These are phyloP conservation scores for Phytophthora cryptogea DNA, from an alignment of 352 stramenopile genomes.

Conservation along the genomic window DNA sequence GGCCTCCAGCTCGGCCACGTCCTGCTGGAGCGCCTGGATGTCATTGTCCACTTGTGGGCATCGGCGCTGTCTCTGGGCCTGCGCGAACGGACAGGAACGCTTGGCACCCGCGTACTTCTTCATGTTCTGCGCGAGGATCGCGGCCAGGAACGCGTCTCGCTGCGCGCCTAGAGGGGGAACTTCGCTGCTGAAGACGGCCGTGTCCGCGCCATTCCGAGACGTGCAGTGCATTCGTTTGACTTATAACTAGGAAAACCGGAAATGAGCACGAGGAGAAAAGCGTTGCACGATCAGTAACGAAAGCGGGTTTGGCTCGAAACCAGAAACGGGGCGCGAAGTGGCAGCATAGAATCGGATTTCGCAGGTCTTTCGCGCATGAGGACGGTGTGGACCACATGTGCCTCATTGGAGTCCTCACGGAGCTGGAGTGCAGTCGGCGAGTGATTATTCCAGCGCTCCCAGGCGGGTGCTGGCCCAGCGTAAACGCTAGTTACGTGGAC, in stretches of 20 bases:
- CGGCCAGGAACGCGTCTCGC: slow-evolving; percentile 22
- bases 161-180: slow-evolving; percentile 12
- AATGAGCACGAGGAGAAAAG: slow-evolving; percentile 18
- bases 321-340: neutral
- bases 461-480: neutral
- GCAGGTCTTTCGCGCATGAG: neutral
- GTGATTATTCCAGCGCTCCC: neutral
- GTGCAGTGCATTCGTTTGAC: slow-evolving; percentile 25
- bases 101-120: slow-evolving; percentile 24
- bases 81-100: slow-evolving; percentile 26
- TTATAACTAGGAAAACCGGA: slow-evolving; percentile 17
- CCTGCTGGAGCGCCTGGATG: slow-evolving; percentile 24
- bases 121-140: slow-evolving; percentile 29
- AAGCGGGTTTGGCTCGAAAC: neutral
- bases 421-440: neutral
- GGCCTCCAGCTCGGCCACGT: slow-evolving; percentile 34
- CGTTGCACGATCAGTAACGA: slow-evolving; percentile 8
- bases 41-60: slow-evolving; percentile 15
- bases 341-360: slow-evolving; percentile 6
- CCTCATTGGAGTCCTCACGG: neutral
- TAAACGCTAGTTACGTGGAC: neutral
- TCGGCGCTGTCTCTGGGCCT: slow-evolving; percentile 2
- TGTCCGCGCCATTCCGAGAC: slow-evolving; percentile 23
- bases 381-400: neutral
- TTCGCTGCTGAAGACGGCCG: slow-evolving; percentile 16